Evolutionary conservation across 75 land plant species (phyloP).

Genomic region (Adiantum capillusveneris): DNA sequence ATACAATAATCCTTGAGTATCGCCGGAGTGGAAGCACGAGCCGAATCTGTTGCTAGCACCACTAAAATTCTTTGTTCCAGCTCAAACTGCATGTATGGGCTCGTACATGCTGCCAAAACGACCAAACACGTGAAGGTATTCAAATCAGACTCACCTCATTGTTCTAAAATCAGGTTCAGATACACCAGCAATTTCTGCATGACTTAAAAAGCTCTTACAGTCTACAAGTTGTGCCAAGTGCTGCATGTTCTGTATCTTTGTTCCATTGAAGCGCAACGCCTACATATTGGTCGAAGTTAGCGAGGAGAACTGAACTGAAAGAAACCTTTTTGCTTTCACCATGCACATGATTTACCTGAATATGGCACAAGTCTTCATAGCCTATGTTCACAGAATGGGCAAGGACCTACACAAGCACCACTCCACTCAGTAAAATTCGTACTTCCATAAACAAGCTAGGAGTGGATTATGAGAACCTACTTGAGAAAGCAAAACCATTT

Average conservation of each 20-base stretch:
- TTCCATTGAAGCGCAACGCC: slow-evolving; percentile 82
- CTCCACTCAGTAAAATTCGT: background rate
- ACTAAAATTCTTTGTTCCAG: slow-evolving; percentile 72
- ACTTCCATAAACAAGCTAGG: background rate
- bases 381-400: slow-evolving; percentile 85
- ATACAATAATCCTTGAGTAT: slow-evolving; percentile 77
- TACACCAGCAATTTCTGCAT: too few relatives aligned
- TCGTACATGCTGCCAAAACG: slow-evolving; percentile 55
- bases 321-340: background rate
- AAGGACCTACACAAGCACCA: slow-evolving; percentile 48
- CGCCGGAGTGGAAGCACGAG: slow-evolving; percentile 41
- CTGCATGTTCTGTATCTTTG: slow-evolving; percentile 56
- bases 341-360: slow-evolving; percentile 40
- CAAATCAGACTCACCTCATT: background rate
- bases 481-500: slow-evolving; percentile 86
- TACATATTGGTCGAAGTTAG: slow-evolving; percentile 11
- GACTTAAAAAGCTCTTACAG: slow-evolving; percentile 38
- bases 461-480: slow-evolving; percentile 22
- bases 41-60: slow-evolving; percentile 63
- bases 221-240: slow-evolving; percentile 89
- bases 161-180: too few relatives aligned
- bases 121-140: background rate
- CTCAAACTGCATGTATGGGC: slow-evolving; percentile 72
- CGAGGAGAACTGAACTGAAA: too few relatives aligned
- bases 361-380: slow-evolving; percentile 84